A percentile compares a stretch with the other conserved stretches of the same genome.
phyloP scores from a whole-genome alignment of 2,329 filamentous ascomycete genomes.

The Basipetospora chlamydospora region DNA sequence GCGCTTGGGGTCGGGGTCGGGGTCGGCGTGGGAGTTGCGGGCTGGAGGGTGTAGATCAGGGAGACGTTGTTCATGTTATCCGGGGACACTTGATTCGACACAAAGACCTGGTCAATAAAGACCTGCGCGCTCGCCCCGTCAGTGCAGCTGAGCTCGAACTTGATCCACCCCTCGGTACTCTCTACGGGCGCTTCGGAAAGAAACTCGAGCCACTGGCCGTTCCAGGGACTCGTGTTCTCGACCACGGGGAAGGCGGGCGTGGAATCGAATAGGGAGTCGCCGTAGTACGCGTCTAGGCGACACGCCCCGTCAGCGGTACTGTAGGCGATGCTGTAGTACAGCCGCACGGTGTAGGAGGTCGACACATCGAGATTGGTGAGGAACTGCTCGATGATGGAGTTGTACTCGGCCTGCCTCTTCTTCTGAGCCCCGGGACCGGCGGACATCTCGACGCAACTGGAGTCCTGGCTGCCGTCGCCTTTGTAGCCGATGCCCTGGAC shows the following conservation, averaged over 20 bases:
- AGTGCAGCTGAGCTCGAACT: neutral
- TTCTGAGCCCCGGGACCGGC: neutral
- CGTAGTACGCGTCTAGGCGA: neutral
- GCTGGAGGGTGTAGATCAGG: neutral
- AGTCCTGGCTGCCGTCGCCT: neutral
- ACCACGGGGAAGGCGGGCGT: neutral
- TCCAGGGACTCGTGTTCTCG: neutral
- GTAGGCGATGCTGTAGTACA: neutral
- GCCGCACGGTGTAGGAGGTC: neutral
- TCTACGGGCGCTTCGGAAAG: neutral
- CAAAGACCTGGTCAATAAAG: neutral
- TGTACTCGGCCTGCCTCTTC: neutral
- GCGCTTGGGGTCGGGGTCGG: neutral
- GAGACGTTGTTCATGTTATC: neutral
- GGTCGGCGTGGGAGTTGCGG: neutral
- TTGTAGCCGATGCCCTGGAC: too few relatives aligned
- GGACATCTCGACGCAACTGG: neutral
- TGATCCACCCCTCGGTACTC: neutral
- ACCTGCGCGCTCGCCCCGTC: neutral
- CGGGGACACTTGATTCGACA: neutral
- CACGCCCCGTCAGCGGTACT: neutral
- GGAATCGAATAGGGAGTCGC: neutral
- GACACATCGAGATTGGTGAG: neutral
- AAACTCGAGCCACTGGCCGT: neutral
- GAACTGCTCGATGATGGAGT: neutral